Base-by-base conservation (phyloP, 1,139 yeast genomes). In the Pichia sp. region DNA sequence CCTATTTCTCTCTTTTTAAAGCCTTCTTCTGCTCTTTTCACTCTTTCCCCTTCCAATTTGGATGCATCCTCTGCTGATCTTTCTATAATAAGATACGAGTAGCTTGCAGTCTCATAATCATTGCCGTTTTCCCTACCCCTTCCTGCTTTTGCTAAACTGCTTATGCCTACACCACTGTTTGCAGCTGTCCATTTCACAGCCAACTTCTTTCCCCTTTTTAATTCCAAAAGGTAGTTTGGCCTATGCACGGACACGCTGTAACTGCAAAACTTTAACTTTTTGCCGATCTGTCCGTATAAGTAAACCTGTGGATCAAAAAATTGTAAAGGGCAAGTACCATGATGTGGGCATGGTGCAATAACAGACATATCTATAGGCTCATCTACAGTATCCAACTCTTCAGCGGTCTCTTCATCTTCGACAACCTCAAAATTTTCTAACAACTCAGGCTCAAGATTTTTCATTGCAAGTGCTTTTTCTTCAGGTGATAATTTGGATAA, bases 271-370 rank as follows among this genome's bases (percentile, higher is more conserved):
- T 76, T 77, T 51, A 87, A 72, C 55, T 82, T 75, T 60, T 77
- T 84, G 55, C 82, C 90, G 57, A 80, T 78, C 50, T 80, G 76
- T n/a, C 84, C 81, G 45, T 79, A 78, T 52, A 77, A 76, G 64
- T 85, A 86, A 61, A 77, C 83, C 46, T 82, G 82, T 6, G 92
- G 90, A 57, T 85, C 87, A 13, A 85, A 84, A 36, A 83, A 77
- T 67, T 90, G 97, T 54, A 93, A 72, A 0, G 99, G 98, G 65
- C 98, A 92, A 62, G 76, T 80, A 32, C 85, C 81, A 64, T 90
- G 97, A 68, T 93, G 98, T 0, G 95, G 72, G 67, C 98, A 93
- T 4, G 99, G 99, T 0, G 97, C 97, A 34, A 93, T 65, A 10
- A 92, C 78, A 53, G 77, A 77, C 46, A 87, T 63, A 61, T 84